Percentiles rank a stretch among this genome's conserved stretches.
These are phyloP conservation scores for Xylariaceae sp. DNA, from an alignment of 2,329 filamentous ascomycete species.

Conservation along the genomic window DNA sequence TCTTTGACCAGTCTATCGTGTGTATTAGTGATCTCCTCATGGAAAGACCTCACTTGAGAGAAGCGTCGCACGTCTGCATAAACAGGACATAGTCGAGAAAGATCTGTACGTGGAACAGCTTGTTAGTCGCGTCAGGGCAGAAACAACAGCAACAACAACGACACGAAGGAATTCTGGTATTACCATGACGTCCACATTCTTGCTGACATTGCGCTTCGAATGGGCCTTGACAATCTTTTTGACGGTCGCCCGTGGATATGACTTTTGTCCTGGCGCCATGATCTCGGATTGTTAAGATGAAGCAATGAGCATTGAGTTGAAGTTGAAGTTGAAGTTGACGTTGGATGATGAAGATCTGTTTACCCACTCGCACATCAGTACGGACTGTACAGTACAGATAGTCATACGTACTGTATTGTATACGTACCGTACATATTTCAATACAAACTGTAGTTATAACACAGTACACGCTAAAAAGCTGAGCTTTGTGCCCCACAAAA, in stretches of 20 bases:
- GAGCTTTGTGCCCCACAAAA: too few species aligned
- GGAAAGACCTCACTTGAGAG: neutral
- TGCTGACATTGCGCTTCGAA: constrained; percentile 71
- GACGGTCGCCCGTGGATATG: constrained; percentile 77
- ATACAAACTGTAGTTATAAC: too few species aligned
- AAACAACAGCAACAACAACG: constrained; percentile 19
- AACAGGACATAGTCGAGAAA: constrained; percentile 82
- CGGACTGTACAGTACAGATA: too few species aligned
- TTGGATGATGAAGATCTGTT: too few species aligned
- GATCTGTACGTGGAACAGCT: constrained; percentile 47
- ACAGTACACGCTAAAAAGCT: too few species aligned
- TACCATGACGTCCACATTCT: constrained; percentile 81
- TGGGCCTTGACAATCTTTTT: constrained; percentile 90
- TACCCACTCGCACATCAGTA: too few species aligned
- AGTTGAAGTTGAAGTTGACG: neutral
- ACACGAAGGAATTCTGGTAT: constrained; percentile 25
- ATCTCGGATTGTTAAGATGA: neutral
- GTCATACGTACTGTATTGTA: too few species aligned
- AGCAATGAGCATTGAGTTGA: neutral
- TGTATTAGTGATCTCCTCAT: constrained; percentile 5
- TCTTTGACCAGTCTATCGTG: constrained; percentile 65
- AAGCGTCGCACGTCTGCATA: constrained; percentile 53
- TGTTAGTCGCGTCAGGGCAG: constrained; percentile 27
- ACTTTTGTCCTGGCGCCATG: constrained; percentile 62
- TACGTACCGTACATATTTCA: too few species aligned